Base-by-base conservation (phyloP, 106 monocot species). In the Ottelia alismoides region DNA sequence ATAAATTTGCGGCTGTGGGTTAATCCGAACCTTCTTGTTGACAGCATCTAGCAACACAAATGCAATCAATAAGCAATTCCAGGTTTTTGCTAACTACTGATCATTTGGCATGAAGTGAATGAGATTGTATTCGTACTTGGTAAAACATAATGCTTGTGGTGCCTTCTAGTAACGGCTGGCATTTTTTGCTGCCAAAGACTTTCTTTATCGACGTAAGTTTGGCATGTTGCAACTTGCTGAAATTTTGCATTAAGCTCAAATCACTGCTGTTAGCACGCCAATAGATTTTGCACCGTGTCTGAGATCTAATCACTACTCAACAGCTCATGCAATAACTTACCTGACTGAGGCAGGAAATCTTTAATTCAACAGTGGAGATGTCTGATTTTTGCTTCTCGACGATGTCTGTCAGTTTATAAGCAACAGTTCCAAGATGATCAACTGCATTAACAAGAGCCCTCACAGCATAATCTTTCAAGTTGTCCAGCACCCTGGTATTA, bases 341-440 rank as follows among this genome's bases (percentile, higher is more conserved):
- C 91, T 92, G 91, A 68, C 84, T 75, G 28, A 92, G 64, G 31
- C 74, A 81, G 23, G 84, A 70, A 25, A 92, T 64, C 67, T 81
- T 85, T 30, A 78, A 58, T 56, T 92, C 91, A 35, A 85, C 50
- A 18, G 67, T 55, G 9, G 85, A 77, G 11, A 75, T 12, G 45
- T 81, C 85, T 16, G 67, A 22, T 22, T 69, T 65, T 53, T 92
- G 84, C 69, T 92, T 81, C 31, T 92, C 91, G 53, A 78, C 74
- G 19, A 92, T 62, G 31, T 85, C 91, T 20, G 80, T 92, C 56
- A 92, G 60, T 71, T 85, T 92, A 73, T 85, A 85, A 62, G 91
- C 91, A 61, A 85, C 91, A 31, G 85, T 92, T 22, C 91, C 91
- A 26, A 92, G 75, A 55, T 92, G 91, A 53, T 92, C 91, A 35